These are phyloP conservation scores for Sedum album DNA, from an alignment of 164 flowering plant species.

Conservation along the genomic window DNA sequence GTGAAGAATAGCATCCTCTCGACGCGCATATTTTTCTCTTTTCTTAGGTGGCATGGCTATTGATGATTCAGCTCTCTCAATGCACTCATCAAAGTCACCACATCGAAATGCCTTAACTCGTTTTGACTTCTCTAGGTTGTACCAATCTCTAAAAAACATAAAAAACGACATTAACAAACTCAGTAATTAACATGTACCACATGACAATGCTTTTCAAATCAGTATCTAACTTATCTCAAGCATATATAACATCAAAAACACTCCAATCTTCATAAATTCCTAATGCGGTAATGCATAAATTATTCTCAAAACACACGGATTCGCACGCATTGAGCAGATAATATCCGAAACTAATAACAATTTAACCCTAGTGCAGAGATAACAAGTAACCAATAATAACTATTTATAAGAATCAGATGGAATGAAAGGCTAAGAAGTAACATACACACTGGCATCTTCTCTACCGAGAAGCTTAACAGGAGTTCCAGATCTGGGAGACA, in stretches of 20 bases:
- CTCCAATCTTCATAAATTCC: no score
- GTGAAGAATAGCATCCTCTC: conserved; percentile 99
- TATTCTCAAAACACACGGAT: no score
- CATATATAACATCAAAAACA: no score
- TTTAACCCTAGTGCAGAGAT: no score
- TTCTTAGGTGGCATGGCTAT: conserved; percentile 76
- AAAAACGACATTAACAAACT: conserved; percentile 1
- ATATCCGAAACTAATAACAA: no score
- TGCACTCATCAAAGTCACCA: conserved; percentile 96
- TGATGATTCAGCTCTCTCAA: conserved; percentile 75
- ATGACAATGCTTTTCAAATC: neutral
- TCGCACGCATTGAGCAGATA: no score
- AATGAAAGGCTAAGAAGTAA: neutral
- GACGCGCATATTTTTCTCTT: conserved; percentile 93
- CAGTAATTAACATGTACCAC: neutral
- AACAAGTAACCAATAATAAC: no score
- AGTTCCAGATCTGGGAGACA: conserved; percentile 94
- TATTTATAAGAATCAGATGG: no score
- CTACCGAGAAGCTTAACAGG: conserved; percentile 97
- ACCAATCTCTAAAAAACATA: conserved; percentile 72
- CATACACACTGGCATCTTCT: conserved; percentile 98
- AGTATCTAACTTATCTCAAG: no score
- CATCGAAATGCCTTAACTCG: conserved; percentile 96
- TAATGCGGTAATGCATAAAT: no score
- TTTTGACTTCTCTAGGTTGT: conserved; percentile 92